Percentiles rank a stretch among this genome's conserved stretches.
phyloP scores from a whole-genome alignment of 129 eudicot species.

The Ambrosia trifida region DNA sequence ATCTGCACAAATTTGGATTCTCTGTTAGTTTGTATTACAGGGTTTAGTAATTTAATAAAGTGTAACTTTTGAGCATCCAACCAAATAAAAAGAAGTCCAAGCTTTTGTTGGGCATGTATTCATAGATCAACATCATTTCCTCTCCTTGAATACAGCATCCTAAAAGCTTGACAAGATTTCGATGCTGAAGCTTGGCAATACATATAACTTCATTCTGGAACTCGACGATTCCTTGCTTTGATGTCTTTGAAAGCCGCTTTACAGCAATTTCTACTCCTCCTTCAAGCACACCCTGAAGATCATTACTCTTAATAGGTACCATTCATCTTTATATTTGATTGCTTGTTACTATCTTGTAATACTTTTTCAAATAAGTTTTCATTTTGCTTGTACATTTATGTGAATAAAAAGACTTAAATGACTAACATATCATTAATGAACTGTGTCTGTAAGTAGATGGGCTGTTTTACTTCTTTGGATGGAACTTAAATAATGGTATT shows the following conservation, averaged over 20 bases:
- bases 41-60: neutral
- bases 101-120: constrained; percentile 15
- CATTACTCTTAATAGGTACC: constrained; percentile 12
- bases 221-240: constrained; percentile 32
- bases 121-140: constrained; percentile 20
- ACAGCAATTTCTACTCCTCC: constrained; percentile 31
- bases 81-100: constrained; percentile 12
- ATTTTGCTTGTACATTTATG: neutral
- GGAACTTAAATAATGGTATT: too few species aligned
- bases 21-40: neutral
- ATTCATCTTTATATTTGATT: neutral
- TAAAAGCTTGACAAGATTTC: constrained; percentile 17
- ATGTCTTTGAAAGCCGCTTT: constrained; percentile 35
- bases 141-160: constrained; percentile 10
- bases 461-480: neutral
- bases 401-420: neutral
- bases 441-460: neutral
- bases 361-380: neutral
- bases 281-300: constrained; percentile 20
- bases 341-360: neutral
- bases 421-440: neutral
- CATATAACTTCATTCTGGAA: constrained; percentile 34
- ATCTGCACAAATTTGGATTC: neutral
- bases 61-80: neutral
- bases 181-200: constrained; percentile 34